phyloP scores from a whole-genome alignment of 139 green algal species.

The Edaphochlamys debaryana region DNA sequence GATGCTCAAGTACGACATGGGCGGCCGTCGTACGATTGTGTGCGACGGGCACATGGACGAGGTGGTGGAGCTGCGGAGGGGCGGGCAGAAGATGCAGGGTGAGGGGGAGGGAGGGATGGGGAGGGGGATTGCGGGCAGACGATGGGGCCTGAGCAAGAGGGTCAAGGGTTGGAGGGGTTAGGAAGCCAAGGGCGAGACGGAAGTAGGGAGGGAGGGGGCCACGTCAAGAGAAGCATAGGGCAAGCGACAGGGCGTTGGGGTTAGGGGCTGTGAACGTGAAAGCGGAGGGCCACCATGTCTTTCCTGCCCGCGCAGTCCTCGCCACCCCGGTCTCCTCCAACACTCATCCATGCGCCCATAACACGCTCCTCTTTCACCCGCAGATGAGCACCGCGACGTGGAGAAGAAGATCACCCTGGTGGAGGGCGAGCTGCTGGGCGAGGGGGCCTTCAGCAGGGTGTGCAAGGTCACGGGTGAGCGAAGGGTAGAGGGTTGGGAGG shows the following conservation, averaged over 20 bases:
- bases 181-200: too few relatives aligned
- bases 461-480: conserved; percentile 60
- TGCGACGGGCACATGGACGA: conserved; percentile 90
- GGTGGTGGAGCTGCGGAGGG: conserved; percentile 72
- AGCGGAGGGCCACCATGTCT: too few relatives aligned
- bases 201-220: too few relatives aligned
- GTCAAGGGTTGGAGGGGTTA: not conserved
- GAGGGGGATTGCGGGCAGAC: not conserved
- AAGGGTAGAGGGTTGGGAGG: too few relatives aligned
- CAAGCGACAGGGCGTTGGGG: too few relatives aligned
- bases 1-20: conserved; percentile 51
- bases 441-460: conserved; percentile 88
- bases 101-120: too few relatives aligned
- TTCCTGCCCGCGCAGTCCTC: too few relatives aligned
- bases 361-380: too few relatives aligned
- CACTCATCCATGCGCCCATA: too few relatives aligned
- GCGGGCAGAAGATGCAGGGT: conserved; percentile 45
- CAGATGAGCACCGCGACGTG: conserved; percentile 12
- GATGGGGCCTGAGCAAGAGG: not conserved
- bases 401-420: conserved; percentile 65
- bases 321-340: too few relatives aligned
- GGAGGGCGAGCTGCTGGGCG: conserved; percentile 85
- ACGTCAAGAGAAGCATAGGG: too few relatives aligned
- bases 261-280: too few relatives aligned
- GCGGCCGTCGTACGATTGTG: not conserved